Percentiles rank a stretch among this genome's conserved stretches.
These are phyloP conservation scores for Claviceps purpurea DNA, from an alignment of 2,329 filamentous ascomycete genomes.

Conservation along the genomic window DNA sequence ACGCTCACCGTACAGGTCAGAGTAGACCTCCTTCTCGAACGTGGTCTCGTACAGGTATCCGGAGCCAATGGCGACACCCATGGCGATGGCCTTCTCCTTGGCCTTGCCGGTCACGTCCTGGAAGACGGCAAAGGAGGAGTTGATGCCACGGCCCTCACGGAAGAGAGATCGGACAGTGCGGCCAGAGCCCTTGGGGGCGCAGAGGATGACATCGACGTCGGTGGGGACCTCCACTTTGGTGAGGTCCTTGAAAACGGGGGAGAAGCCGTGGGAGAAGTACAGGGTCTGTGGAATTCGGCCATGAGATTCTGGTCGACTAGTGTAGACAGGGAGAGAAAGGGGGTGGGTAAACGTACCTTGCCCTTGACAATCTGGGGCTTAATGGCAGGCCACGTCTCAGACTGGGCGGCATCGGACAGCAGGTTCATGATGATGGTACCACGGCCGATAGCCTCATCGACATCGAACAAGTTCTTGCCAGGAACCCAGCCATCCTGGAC, in stretches of 20 bases:
- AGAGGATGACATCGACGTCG: conserved; percentile 98
- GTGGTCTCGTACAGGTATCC: conserved; percentile 99
- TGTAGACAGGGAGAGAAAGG: not conserved
- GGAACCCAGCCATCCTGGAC: conserved; percentile 94
- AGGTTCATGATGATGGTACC: conserved; percentile 99
- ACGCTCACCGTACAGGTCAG: conserved; percentile 98
- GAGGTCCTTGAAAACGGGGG: conserved; percentile 97
- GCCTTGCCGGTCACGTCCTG: conserved; percentile 97
- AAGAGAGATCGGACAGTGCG: conserved; percentile 97
- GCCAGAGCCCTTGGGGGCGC: conserved; percentile 97
- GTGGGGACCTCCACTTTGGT: conserved; percentile 96
- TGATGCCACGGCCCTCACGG: conserved; percentile 98
- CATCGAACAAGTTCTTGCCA: conserved; percentile 97
- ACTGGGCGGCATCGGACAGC: conserved; percentile 93
- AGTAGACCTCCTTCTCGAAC: conserved; percentile 99
- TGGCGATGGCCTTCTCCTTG: conserved; percentile 92
- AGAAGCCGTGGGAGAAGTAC: conserved; percentile 99
- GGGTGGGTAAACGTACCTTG: conserved; percentile 51
- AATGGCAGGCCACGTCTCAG: conserved; percentile 95
- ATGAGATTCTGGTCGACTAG: not conserved
- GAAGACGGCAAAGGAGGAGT: conserved; percentile 96
- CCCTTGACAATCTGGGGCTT: conserved; percentile 98
- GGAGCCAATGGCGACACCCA: conserved; percentile 92
- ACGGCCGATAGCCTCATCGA: conserved; percentile 87
- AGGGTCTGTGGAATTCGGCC: conserved; percentile 54